Conservation (phyloP, 2,329 filamentous ascomycete species). For the Colletotrichum aenigma region DNA sequence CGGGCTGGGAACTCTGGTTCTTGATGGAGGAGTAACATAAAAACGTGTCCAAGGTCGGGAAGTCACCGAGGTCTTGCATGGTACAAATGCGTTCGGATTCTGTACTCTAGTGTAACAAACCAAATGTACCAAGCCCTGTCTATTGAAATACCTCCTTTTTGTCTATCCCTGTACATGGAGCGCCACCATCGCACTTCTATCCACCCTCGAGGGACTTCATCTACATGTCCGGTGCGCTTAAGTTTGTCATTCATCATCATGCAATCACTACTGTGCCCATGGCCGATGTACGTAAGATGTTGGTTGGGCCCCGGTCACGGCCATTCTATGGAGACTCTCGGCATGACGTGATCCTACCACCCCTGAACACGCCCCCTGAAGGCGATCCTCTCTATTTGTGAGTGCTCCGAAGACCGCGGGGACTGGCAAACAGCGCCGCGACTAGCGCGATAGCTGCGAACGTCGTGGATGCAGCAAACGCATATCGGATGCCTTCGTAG, state of each 20-base stretch:
- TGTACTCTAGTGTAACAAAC: background rate
- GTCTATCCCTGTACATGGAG: background rate
- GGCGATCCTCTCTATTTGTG: constrained; percentile 21
- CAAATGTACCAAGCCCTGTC: background rate
- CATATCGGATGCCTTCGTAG: constrained; percentile 61
- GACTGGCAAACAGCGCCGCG: constrained; percentile 32
- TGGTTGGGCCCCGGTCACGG: background rate
- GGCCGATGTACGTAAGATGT: background rate
- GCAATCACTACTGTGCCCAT: background rate
- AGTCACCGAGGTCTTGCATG: background rate
- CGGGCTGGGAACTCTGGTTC: background rate
- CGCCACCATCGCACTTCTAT: background rate
- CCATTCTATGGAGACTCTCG: background rate
- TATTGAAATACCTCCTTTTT: background rate
- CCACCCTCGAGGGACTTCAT: background rate
- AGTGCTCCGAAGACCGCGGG: constrained; percentile 34
- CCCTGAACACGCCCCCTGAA: background rate
- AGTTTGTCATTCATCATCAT: background rate
- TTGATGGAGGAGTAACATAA: background rate
- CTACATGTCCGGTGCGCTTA: accelerated
- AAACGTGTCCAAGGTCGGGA: background rate
- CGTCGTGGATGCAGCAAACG: constrained; percentile 58
- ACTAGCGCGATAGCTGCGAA: constrained; percentile 51
- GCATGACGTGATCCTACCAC: background rate
- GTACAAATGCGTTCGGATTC: background rate